Evolutionary conservation across 768 basidiomycete species (phyloP).

Genomic region (Rhodotorula diobovata): DNA sequence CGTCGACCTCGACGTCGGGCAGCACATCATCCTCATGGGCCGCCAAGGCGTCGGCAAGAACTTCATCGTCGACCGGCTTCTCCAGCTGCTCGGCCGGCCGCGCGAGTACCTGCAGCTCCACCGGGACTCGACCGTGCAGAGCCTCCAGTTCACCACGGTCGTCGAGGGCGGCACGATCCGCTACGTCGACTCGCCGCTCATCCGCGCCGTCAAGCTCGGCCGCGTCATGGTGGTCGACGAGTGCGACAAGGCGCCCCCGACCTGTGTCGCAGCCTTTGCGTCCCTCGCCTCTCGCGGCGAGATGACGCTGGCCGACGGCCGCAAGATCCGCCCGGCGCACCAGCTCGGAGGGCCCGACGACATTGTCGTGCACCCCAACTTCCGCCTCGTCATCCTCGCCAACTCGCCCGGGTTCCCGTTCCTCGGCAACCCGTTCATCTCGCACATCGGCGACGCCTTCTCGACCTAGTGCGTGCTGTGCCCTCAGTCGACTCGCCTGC

Average conservation of each 20-base stretch:
- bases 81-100: conserved; percentile 25
- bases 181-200: conserved; percentile 15
- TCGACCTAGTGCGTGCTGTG: neutral
- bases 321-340: conserved; percentile 13
- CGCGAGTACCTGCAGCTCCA: conserved; percentile 34
- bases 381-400: conserved; percentile 33
- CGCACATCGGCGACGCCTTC: conserved; percentile 23
- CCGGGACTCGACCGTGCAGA: conserved; percentile 25
- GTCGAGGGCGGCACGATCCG: conserved; percentile 19
- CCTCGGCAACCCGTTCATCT: conserved; percentile 28
- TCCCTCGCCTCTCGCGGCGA: conserved; percentile 35
- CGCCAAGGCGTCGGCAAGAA: conserved; percentile 37
- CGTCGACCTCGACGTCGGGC: conserved; percentile 16
- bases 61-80: conserved; percentile 27
- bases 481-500: no score
- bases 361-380: conserved; percentile 22
- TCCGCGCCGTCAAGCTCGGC: conserved; percentile 24
- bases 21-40: conserved; percentile 34
- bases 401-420: conserved; percentile 28
- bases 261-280: conserved; percentile 18
- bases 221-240: conserved; percentile 34
- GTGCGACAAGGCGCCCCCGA: conserved; percentile 31
- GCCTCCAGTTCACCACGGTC: conserved; percentile 6
- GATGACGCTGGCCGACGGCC: conserved; percentile 24
- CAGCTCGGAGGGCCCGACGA: neutral